Conservation (phyloP, 2,329 filamentous ascomycete species). For the Pseudocercospora ulei region DNA sequence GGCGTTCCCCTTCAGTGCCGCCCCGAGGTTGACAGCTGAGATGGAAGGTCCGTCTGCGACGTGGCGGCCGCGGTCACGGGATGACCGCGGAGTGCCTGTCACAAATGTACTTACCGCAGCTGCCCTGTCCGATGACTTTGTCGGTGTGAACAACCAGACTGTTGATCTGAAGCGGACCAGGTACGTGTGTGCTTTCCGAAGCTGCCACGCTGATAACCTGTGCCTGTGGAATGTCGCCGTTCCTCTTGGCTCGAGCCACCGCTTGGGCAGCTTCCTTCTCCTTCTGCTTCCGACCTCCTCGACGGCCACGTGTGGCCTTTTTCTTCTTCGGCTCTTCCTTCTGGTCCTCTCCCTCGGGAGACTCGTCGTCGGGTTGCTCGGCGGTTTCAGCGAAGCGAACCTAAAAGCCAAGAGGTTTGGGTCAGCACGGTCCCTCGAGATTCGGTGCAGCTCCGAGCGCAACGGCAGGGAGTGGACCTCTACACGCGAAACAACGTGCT, state of each 20-base stretch:
- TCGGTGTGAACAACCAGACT: constrained; percentile 53
- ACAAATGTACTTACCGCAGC: too few species aligned
- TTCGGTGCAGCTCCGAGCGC: too few species aligned
- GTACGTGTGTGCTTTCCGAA: constrained; percentile 37
- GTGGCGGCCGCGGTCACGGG: too few species aligned
- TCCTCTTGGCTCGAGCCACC: constrained; percentile 35
- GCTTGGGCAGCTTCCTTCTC: constrained; percentile 35
- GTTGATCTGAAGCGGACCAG: constrained; percentile 49
- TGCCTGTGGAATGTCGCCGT: constrained; percentile 23
- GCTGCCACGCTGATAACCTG: constrained; percentile 40
- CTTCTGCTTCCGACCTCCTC: constrained; percentile 40
- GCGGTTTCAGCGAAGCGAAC: constrained; percentile 17
- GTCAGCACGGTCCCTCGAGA: too few species aligned
- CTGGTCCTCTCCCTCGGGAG: constrained; percentile 25
- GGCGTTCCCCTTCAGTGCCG: too few species aligned
- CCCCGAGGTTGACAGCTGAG: too few species aligned
- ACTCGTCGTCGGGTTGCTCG: constrained; percentile 14
- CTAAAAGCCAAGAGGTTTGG: too few species aligned
- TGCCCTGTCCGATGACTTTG: constrained; percentile 60
- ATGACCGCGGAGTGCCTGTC: too few species aligned
- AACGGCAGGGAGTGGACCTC: too few species aligned
- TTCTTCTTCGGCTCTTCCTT: constrained; percentile 36
- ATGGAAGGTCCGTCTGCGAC: too few species aligned
- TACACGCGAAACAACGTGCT: too few species aligned
- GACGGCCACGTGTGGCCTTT: constrained; percentile 44